phyloP scores from a whole-genome alignment of 2,329 filamentous ascomycete genomes.

The Rhynchosporium agropyri region DNA sequence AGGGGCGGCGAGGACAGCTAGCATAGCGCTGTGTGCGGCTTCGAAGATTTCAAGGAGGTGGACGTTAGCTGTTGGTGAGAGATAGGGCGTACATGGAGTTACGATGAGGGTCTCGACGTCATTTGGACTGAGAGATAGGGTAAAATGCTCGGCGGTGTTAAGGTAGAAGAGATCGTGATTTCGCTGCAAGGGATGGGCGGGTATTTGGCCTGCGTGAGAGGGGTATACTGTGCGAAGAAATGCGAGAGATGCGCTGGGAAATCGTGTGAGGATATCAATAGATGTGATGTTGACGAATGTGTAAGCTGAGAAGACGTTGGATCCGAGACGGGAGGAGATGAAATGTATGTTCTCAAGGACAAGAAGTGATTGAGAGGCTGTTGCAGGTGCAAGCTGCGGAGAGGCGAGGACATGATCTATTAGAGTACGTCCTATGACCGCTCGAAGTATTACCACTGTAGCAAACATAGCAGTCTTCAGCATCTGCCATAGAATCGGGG shows the following conservation, averaged over 20 bases:
- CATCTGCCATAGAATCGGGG: constrained; percentile 66
- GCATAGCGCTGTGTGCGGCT: constrained; percentile 69
- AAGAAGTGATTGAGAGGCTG: constrained; percentile 64
- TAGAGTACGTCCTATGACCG: constrained; percentile 60
- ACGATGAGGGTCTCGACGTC: constrained; percentile 64
- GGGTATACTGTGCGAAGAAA: constrained; percentile 51
- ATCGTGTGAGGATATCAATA: constrained; percentile 67
- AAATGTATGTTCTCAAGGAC: constrained; percentile 69
- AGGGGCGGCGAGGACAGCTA: constrained; percentile 69
- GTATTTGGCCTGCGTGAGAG: constrained; percentile 54
- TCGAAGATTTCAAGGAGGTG: constrained; percentile 68
- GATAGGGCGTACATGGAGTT: constrained; percentile 64
- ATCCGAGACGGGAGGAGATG: constrained; percentile 65
- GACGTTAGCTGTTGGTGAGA: constrained; percentile 48
- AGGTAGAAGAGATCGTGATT: constrained; percentile 73
- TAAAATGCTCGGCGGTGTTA: constrained; percentile 71
- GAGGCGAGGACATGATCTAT: constrained; percentile 57
- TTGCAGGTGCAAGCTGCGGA: constrained; percentile 54
- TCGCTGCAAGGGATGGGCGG: constrained; percentile 64
- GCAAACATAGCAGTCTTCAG: constrained; percentile 68
- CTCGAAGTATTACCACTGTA: constrained; percentile 61
- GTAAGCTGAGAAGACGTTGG: constrained; percentile 68
- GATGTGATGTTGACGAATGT: constrained; percentile 69
- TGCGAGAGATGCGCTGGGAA: constrained; percentile 59
- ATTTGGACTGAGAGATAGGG: constrained; percentile 56